phyloP scores from a whole-genome alignment of 78 protist genomes.

The Dictyostelium capitatum region DNA sequence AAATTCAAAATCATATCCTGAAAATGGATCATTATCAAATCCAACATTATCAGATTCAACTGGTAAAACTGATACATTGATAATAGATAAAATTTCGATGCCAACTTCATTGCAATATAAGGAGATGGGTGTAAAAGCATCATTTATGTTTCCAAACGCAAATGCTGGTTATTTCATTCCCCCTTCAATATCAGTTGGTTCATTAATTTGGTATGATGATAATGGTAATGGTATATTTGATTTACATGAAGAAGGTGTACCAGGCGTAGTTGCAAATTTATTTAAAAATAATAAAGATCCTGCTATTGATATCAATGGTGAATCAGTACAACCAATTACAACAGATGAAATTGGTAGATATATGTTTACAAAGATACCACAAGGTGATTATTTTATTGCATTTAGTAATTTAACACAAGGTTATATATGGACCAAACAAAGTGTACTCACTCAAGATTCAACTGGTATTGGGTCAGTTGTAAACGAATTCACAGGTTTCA shows the following conservation, averaged over 20 bases:
- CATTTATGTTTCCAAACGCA: background rate
- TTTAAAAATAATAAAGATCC: background rate
- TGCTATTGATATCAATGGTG: background rate
- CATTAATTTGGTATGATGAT: background rate
- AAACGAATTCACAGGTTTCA: background rate
- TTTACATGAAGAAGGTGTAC: background rate
- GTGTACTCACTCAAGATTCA: background rate
- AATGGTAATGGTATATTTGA: conserved; percentile 1
- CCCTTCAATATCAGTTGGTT: conserved; percentile 10
- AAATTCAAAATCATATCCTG: background rate
- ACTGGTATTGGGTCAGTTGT: conserved; percentile 9
- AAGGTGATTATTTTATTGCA: background rate
- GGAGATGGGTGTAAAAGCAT: background rate
- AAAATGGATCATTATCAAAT: background rate
- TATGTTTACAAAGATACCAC: background rate
- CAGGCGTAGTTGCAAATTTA: background rate
- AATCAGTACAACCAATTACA: background rate
- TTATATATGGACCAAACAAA: conserved; percentile 30
- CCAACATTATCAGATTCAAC: background rate
- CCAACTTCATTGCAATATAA: background rate
- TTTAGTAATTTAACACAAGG: conserved; percentile 32
- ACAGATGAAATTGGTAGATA: conserved; percentile 37
- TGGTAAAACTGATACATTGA: background rate
- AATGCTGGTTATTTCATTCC: background rate
- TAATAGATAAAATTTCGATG: background rate